Conservation (phyloP, 306 rosid genomes). For the Amphicarpaea edgeworthii region DNA sequence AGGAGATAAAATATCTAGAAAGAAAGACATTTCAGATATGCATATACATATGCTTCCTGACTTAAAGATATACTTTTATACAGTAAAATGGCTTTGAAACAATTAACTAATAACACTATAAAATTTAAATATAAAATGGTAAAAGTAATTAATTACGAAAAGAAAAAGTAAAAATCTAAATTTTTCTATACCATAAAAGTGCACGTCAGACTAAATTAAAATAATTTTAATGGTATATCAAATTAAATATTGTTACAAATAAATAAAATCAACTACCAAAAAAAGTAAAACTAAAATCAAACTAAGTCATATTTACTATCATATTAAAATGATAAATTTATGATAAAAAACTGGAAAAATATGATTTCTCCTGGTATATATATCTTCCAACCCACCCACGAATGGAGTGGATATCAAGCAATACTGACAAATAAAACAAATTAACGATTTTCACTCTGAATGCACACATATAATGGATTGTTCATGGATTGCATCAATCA, state of each 20-base stretch:
- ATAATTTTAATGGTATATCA: not conserved
- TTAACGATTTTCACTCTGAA: not conserved
- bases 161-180: not conserved
- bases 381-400: not conserved
- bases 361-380: not conserved
- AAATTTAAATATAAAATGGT: not conserved
- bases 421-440: not conserved
- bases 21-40: not conserved
- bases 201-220: not conserved
- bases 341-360: not conserved
- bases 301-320: not conserved
- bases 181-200: not conserved
- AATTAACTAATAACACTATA: not conserved
- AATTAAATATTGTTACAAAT: not conserved
- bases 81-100: not conserved
- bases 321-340: not conserved
- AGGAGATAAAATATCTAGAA: not conserved
- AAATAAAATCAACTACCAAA: not conserved
- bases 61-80: not conserved
- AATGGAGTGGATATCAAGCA: not conserved
- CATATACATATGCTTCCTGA: not conserved
- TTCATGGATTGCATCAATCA: constrained; percentile 5
- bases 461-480: not conserved
- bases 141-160: not conserved
- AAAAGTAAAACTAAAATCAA: not conserved